phyloP scores from a whole-genome alignment of 2,329 filamentous ascomycete species.

The Penicillium sp. region DNA sequence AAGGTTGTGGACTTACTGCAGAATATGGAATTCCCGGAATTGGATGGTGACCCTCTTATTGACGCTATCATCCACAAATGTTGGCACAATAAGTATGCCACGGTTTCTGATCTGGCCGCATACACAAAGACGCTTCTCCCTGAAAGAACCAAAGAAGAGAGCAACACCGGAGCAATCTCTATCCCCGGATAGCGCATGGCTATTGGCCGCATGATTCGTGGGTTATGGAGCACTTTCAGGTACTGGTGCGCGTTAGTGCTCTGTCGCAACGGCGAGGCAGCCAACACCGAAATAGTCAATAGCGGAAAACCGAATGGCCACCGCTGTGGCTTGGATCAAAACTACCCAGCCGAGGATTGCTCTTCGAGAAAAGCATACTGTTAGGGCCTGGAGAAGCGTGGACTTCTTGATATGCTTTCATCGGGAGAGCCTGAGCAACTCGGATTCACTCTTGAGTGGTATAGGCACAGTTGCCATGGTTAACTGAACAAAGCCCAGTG shows the following conservation, averaged over 20 bases:
- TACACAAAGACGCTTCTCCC: slow-evolving; percentile 11
- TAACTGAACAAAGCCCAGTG: too few species aligned
- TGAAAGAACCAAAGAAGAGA: neutral
- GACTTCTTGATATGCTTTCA: slow-evolving; percentile 25
- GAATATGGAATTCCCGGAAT: slow-evolving; percentile 23
- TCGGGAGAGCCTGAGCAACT: slow-evolving; percentile 22
- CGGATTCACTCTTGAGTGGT: slow-evolving; percentile 17
- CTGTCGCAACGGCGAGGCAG: too few species aligned
- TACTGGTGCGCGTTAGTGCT: too few species aligned
- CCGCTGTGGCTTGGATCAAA: neutral
- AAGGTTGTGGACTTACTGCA: slow-evolving; percentile 22
- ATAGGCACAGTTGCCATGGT: neutral
- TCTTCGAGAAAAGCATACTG: slow-evolving; percentile 22
- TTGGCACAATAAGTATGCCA: slow-evolving; percentile 23
- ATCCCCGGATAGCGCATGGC: too few species aligned
- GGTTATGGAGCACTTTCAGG: too few species aligned
- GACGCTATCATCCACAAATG: slow-evolving; percentile 24
- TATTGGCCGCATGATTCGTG: too few species aligned
- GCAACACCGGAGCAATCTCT: neutral
- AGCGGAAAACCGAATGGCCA: too few species aligned
- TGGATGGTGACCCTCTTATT: slow-evolving; percentile 25
- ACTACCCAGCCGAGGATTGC: too few species aligned
- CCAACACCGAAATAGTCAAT: neutral
- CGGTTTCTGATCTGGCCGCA: slow-evolving; percentile 16
- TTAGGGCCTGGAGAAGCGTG: slow-evolving; percentile 23